phyloP scores from a whole-genome alignment of 306 rosid genomes.

The Arachis hypogaea region DNA sequence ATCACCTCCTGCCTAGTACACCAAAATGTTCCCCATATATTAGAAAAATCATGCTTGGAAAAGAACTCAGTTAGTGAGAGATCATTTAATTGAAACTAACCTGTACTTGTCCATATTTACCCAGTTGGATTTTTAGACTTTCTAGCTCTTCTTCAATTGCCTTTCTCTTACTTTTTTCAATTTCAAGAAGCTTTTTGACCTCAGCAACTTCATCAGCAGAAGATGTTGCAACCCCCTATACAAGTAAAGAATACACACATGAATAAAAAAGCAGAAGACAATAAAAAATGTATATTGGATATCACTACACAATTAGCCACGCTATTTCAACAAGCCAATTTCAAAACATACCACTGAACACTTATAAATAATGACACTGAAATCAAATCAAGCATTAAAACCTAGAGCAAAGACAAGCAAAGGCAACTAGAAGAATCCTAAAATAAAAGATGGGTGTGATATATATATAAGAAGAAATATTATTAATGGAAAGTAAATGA shows the following conservation, averaged over 20 bases:
- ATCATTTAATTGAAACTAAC: constrained; percentile 40
- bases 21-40: constrained; percentile 35
- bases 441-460: background rate
- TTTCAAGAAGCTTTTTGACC: constrained; percentile 58
- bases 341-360: background rate
- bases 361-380: background rate
- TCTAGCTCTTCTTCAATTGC: constrained; percentile 65
- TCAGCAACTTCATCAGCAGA: constrained; percentile 53
- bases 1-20: constrained; percentile 65
- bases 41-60: constrained; percentile 35
- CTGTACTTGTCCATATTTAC: constrained; percentile 43
- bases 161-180: constrained; percentile 56
- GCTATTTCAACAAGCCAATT: constrained; percentile 1
- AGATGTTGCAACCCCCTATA: constrained; percentile 48
- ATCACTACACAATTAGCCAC: background rate
- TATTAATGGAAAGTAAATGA: too few relatives aligned
- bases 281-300: background rate
- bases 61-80: background rate
- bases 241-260: constrained; percentile 15
- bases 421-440: constrained; percentile 1
- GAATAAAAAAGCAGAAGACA: background rate
- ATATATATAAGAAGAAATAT: too few relatives aligned
- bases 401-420: background rate
- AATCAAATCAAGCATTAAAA: background rate
- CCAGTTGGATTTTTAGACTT: constrained; percentile 51